A percentile compares a stretch with the other conserved stretches of the same genome.
These are phyloP conservation scores for Pisolithus sp. DNA, from an alignment of 768 basidiomycete species.

Conservation along the genomic window DNA sequence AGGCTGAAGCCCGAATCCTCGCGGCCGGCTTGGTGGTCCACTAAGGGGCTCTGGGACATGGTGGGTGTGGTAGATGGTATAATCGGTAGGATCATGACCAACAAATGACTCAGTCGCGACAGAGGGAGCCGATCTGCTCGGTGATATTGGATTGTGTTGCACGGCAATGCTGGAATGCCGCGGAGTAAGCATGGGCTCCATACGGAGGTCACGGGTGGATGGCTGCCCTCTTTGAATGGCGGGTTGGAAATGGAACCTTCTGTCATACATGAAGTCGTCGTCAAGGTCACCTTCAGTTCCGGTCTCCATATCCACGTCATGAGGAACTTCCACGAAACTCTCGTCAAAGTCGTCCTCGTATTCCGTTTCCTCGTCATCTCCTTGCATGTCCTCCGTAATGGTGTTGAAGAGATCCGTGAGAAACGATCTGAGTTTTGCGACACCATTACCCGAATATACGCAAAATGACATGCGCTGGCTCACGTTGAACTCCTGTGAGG, in stretches of 20 bases:
- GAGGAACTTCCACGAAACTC: slow-evolving; percentile 25
- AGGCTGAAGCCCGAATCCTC: slow-evolving; percentile 45
- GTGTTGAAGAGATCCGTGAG: slow-evolving; percentile 71
- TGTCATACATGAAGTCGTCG: slow-evolving; percentile 35
- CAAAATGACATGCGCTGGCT: slow-evolving; percentile 89
- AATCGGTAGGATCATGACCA: not conserved
- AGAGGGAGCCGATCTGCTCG: slow-evolving; percentile 12
- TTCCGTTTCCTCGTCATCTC: slow-evolving; percentile 60
- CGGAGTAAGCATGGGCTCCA: slow-evolving; percentile 10
- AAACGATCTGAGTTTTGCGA: slow-evolving; percentile 73
- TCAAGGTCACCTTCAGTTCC: slow-evolving; percentile 37
- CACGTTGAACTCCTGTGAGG: slow-evolving; percentile 76
- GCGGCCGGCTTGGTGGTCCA: slow-evolving; percentile 33
- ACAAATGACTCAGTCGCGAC: slow-evolving; percentile 6
- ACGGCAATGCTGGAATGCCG: slow-evolving; percentile 23
- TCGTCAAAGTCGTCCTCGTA: slow-evolving; percentile 46
- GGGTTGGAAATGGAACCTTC: slow-evolving; percentile 22
- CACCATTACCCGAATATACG: slow-evolving; percentile 92
- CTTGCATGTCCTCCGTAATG: slow-evolving; percentile 64
- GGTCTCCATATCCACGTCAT: slow-evolving; percentile 29
- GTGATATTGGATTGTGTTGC: slow-evolving; percentile 23
- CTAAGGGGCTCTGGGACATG: slow-evolving; percentile 32
- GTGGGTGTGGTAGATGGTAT: slow-evolving; percentile 27
- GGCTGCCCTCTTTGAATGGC: slow-evolving; percentile 1
- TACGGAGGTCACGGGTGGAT: slow-evolving; percentile 1